Conservation (phyloP, 768 basidiomycete species). For the Hemileccinum rubropunctum region DNA sequence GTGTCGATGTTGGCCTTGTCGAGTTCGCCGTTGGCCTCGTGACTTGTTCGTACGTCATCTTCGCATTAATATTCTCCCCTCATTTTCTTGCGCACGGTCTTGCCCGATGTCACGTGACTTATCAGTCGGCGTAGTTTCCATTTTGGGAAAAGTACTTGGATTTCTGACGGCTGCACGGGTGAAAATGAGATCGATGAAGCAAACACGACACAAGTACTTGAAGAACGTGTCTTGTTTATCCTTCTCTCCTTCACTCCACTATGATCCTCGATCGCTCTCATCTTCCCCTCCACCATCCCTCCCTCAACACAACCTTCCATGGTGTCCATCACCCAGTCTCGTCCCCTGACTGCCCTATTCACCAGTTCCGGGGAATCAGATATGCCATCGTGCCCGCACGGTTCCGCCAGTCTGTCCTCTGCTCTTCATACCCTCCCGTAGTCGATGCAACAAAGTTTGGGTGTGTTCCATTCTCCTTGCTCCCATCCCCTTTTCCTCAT, state of each 20-base stretch:
- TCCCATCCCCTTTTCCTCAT: not conserved
- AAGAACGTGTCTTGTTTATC: slow-evolving; percentile 2
- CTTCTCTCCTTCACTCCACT: slow-evolving; percentile 4
- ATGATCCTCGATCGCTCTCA: slow-evolving; percentile 31
- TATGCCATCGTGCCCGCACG: slow-evolving; percentile 72
- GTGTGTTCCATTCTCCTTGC: slow-evolving; percentile 38
- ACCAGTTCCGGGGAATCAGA: slow-evolving; percentile 77
- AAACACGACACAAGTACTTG: slow-evolving; percentile 18
- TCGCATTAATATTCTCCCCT: no score
- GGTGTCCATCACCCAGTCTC: slow-evolving; percentile 64
- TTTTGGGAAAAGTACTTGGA: slow-evolving; percentile 17
- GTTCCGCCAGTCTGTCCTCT: slow-evolving; percentile 70
- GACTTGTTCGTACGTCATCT: slow-evolving; percentile 12
- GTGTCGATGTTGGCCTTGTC: not conserved
- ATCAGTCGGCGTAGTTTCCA: slow-evolving; percentile 19
- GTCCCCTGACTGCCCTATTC: slow-evolving; percentile 50
- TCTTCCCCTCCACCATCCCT: slow-evolving; percentile 45
- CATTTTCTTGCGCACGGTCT: not conserved
- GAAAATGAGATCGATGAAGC: slow-evolving; percentile 24
- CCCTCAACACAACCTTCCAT: slow-evolving; percentile 61
- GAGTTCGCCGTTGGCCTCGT: slow-evolving; percentile 15
- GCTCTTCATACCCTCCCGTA: slow-evolving; percentile 50
- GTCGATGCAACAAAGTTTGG: slow-evolving; percentile 68
- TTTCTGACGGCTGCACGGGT: slow-evolving; percentile 15
- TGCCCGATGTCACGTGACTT: slow-evolving; percentile 22